Evolutionary conservation across 768 basidiomycete genomes (phyloP), one percentile per base, ranked within the genome.

Genomic region (Amyloporia xantha): DNA sequence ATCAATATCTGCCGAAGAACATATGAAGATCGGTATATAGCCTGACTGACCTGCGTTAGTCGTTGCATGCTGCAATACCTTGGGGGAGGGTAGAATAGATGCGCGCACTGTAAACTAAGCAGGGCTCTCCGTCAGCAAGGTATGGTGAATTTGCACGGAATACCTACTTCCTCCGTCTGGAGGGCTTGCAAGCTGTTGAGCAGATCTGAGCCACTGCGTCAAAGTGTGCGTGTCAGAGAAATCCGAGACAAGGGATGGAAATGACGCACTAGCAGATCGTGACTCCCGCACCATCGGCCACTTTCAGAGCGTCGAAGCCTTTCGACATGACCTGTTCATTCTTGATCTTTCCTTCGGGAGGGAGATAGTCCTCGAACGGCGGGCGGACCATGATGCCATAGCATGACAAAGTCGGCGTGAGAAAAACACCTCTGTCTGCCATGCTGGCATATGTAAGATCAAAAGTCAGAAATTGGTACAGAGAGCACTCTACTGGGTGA

Each of bases 111-210:
- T 58, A 50, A 74, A 74, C 55, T 59, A 28, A 38, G 19, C 7
- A 27, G 19, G 41, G 12, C 11, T 13, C 4, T 43, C 11, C 41
- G 48, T 33, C 3, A 21, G 25, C 5, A 35, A 11, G 2, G 12
- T 26, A 6, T 12, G 20, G 25, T 21, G 12, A 23, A 36, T 26
- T 5, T 12, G n/a, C 27, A 42, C 15, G 2, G 36, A 26, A 10
- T 5, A 37, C 44, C 13, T 19, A 54, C 57, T 48, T 59, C 58
- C 45, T 71, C 81, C 81, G 66, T 86, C 71, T 47, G 87, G 72
- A 58, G 79, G 72, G 66, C 83, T 73, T 44, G 86, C 82, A 67
- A 82, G 75, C 53, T 89, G 55, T 58, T 84, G 73, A 47, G 77
- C 73, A 59, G 35, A 38, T 59, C 58, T 1, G 58, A 59, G 2